phyloP scores from a whole-genome alignment of 495 filamentous ascomycete genomes.

The Annulohypoxylon bovei region DNA sequence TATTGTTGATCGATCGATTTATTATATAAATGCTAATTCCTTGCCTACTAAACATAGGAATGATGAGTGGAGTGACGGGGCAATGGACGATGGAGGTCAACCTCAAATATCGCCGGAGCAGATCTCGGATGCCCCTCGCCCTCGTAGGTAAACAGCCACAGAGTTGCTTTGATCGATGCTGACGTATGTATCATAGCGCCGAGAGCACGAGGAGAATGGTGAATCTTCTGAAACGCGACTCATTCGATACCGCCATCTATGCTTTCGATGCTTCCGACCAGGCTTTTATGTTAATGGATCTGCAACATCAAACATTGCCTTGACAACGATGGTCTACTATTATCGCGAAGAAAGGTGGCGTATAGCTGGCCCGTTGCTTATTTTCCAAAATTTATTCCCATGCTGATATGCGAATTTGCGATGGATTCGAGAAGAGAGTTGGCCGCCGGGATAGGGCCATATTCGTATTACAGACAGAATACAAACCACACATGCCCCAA shows the following conservation, averaged over 20 bases:
- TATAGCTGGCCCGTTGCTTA: background rate
- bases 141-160: background rate
- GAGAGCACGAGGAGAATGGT: background rate
- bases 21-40: constrained; percentile 4
- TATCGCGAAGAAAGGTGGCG: background rate
- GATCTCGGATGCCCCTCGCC: background rate
- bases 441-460: constrained; percentile 12
- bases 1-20: background rate
- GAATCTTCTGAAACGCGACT: background rate
- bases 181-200: background rate
- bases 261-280: background rate
- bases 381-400: background rate
- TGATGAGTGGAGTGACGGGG: constrained; percentile 43
- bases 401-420: background rate
- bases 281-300: background rate
- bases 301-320: background rate
- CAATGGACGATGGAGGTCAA: constrained; percentile 42
- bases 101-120: constrained; percentile 24
- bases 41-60: background rate
- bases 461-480: constrained; percentile 20
- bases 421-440: constrained; percentile 40
- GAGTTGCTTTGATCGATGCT: background rate
- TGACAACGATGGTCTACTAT: background rate
- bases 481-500: constrained; percentile 17
- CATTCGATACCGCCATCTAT: background rate